Evolutionary conservation across 495 filamentous ascomycete species (phyloP).

Genomic region (Pyrenopolyporus hunteri): DNA sequence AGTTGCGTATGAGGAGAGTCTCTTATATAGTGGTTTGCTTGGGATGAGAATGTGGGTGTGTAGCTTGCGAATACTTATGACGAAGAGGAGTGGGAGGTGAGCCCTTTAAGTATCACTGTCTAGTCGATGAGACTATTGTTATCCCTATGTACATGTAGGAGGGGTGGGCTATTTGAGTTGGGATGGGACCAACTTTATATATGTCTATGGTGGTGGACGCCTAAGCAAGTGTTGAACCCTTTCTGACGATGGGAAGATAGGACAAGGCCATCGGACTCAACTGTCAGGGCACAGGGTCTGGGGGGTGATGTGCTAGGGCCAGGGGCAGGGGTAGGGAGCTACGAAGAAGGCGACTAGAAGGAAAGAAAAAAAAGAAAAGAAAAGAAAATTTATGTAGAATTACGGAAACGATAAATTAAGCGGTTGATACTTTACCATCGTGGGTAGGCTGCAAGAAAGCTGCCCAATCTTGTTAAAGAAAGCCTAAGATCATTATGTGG

Average conservation of each 20-base stretch:
- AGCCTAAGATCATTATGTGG: conserved; percentile 22
- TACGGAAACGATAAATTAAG: conserved; percentile 27
- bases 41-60: conserved; percentile 7
- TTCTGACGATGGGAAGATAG: conserved; percentile 32
- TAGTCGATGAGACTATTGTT: conserved; percentile 29
- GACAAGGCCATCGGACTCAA: conserved; percentile 29
- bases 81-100: conserved; percentile 29
- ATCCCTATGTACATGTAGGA: conserved; percentile 26
- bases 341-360: conserved; percentile 13
- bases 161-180: conserved; percentile 27
- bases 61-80: too few relatives aligned
- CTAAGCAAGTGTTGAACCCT: conserved; percentile 22
- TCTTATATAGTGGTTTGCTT: not conserved
- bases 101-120: conserved; percentile 27
- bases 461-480: conserved; percentile 32
- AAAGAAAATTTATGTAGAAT: conserved; percentile 17
- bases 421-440: conserved; percentile 25
- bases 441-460: conserved; percentile 13
- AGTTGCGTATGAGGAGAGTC: conserved; percentile 5
- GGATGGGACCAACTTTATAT: conserved; percentile 38
- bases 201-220: conserved; percentile 32
- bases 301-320: conserved; percentile 21
- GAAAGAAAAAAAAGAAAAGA: conserved; percentile 10
- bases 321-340: conserved; percentile 29
- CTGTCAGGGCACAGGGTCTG: conserved; percentile 23